A percentile compares a stretch with the other conserved stretches of the same genome.
Evolutionary conservation across 768 basidiomycete genomes (phyloP).

Genomic region (Agrocybe chaxingu): DNA sequence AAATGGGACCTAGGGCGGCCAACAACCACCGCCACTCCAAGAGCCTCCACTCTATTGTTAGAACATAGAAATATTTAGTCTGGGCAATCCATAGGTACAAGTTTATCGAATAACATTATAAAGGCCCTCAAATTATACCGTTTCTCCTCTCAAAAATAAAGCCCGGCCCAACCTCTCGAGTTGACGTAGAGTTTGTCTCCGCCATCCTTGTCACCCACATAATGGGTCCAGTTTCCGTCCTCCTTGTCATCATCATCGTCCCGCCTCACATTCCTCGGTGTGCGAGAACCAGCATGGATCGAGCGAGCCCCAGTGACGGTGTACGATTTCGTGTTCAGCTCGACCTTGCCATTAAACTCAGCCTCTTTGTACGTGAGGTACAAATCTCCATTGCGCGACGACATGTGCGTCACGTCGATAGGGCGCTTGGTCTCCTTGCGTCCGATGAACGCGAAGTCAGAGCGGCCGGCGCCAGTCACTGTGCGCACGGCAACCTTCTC

Average conservation of each 20-base stretch:
- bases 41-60: no score
- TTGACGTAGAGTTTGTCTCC: slow-evolving; percentile 34
- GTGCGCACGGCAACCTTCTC: slow-evolving; percentile 38
- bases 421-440: slow-evolving; percentile 39
- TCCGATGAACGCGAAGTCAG: slow-evolving; percentile 45
- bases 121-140: no score
- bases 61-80: no score
- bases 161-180: slow-evolving; percentile 45
- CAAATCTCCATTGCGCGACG: slow-evolving; percentile 48
- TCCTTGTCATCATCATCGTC: slow-evolving; percentile 9
- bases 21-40: no score
- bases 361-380: slow-evolving; percentile 54
- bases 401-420: slow-evolving; percentile 45
- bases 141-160: slow-evolving; percentile 34
- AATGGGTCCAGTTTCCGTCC: slow-evolving; percentile 36
- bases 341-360: slow-evolving; percentile 45
- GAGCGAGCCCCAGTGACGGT: slow-evolving; percentile 26
- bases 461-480: slow-evolving; percentile 50
- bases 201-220: slow-evolving; percentile 35
- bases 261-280: slow-evolving; percentile 2
- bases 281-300: slow-evolving; percentile 5
- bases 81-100: no score
- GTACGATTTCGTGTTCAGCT: slow-evolving; percentile 40
- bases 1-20: no score
- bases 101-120: no score